Conservation (phyloP, 1,284 basidiomycete species). For the Heterobasidion annosum region DNA sequence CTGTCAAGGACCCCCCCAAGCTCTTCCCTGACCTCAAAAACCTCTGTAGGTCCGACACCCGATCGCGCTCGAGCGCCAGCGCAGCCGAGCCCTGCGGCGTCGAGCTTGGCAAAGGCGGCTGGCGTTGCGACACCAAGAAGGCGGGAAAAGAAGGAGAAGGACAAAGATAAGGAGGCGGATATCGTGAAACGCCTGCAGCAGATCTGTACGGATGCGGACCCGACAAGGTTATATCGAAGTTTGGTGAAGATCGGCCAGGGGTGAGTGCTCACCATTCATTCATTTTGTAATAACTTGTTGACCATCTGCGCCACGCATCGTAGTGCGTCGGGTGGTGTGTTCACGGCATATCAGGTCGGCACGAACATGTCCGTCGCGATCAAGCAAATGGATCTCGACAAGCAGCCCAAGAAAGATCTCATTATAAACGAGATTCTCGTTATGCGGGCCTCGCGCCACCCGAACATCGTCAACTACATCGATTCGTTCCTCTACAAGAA, state of each 20-base stretch:
- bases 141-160: slow-evolving; percentile 78
- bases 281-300: slow-evolving; percentile 4
- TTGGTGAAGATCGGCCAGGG: slow-evolving; percentile 97
- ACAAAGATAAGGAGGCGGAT: slow-evolving; percentile 80
- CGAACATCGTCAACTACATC: slow-evolving; percentile 99
- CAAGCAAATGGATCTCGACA: slow-evolving; percentile 99
- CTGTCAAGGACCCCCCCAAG: slow-evolving; percentile 30
- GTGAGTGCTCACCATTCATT: slow-evolving; percentile 34
- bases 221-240: slow-evolving; percentile 87
- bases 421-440: slow-evolving; percentile 99
- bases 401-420: slow-evolving; percentile 98
- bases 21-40: slow-evolving; percentile 36
- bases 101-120: slow-evolving; percentile 49
- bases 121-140: slow-evolving; percentile 74
- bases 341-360: slow-evolving; percentile 95
- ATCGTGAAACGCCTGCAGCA: slow-evolving; percentile 86
- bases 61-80: slow-evolving; percentile 10
- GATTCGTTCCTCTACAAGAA: slow-evolving; percentile 98
- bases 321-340: slow-evolving; percentile 95
- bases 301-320: not conserved
- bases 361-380: slow-evolving; percentile 93
- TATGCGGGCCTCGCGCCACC: slow-evolving; percentile 93
- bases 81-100: slow-evolving; percentile 42
- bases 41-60: slow-evolving; percentile 12
- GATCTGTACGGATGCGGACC: slow-evolving; percentile 97